phyloP scores from a whole-genome alignment of 129 eudicot genomes.

The Helianthus tuberosus region DNA sequence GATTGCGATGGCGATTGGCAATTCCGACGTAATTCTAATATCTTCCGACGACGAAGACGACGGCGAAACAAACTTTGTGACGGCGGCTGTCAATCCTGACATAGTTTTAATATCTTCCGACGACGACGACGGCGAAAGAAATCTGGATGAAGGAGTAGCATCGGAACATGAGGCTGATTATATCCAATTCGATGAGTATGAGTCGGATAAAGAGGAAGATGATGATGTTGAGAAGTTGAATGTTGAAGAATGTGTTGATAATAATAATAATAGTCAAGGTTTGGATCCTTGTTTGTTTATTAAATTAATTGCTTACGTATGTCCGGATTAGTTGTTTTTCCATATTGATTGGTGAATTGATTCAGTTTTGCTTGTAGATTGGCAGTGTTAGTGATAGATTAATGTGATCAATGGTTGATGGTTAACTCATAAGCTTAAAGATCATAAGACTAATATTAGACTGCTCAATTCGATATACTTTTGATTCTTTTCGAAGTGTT shows the following conservation, averaged over 20 bases:
- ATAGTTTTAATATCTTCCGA: constrained; percentile 44
- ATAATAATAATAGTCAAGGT: constrained; percentile 50
- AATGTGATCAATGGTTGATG: constrained; percentile 1
- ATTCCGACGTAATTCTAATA: constrained; percentile 39
- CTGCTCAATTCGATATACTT: background rate
- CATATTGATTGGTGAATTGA: background rate
- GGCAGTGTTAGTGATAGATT: background rate
- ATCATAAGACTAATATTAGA: background rate
- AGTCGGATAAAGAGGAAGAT: constrained; percentile 20
- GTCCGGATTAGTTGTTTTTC: background rate
- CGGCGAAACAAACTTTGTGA: background rate
- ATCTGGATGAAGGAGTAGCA: constrained; percentile 16
- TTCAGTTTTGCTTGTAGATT: constrained; percentile 9
- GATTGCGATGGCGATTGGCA: constrained; percentile 31
- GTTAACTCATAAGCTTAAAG: background rate
- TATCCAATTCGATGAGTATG: constrained; percentile 17
- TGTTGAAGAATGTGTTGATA: constrained; percentile 13
- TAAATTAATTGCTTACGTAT: background rate
- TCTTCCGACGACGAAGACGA: constrained; percentile 42
- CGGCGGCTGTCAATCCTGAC: constrained; percentile 35
- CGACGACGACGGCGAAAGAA: constrained; percentile 18
- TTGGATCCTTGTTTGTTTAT: constrained; percentile 5
- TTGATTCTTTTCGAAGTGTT: background rate
- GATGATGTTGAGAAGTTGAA: constrained; percentile 22
- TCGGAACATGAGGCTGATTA: constrained; percentile 27